Base-by-base conservation (phyloP, 192 early-diverging fungal genomes). In the Chytriomyces hyalinus region DNA sequence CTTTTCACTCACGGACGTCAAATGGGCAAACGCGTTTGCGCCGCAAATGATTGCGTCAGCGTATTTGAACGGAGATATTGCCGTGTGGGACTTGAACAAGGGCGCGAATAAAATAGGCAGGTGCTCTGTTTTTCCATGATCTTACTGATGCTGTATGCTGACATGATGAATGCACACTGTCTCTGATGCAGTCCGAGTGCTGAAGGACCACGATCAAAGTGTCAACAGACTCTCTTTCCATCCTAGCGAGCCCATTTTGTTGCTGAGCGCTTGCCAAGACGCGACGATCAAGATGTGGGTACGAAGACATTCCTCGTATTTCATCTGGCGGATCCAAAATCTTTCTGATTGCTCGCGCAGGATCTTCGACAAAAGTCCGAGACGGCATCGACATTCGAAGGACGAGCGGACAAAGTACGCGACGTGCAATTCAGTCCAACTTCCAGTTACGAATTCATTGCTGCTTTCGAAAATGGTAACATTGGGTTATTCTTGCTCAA, bases 151-250 rank as follows among this genome's bases (percentile, higher is more conserved):
- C n/a, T 1, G 22, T 17, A 28, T 15, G 1, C 70, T 73, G 70
- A 5, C 4, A 10, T 22, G 48, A 66, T 48, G 45, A 22, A 80
- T 2, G 5, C 36, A 28, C 44, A 36, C 36, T 36, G 4, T 36
- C 36, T 15, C 4, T 63, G 15, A 24, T 4, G 43, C 69, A 89
- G 93, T 92, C 48, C 67, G 89, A 26, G 81, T 87, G 3, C 87
- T 95, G 60, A 89, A 81, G 17, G 93, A 92, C 61, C 93, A 94
- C 75, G 74, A 85, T 6, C 87, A 91, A 68, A 87, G 88, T 6
- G 92, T 95, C 8, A 92, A 94, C 83, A 81, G 92, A n/a, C 87
- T 95, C 59, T 91, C 85, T 22, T 93, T 95, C 79, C 91, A 91
- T 65, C 92, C 93, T 0, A 88, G 84, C 0, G 90, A 93, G 47